phyloP scores from a whole-genome alignment of 768 basidiomycete species.

The Boletus sp. region DNA sequence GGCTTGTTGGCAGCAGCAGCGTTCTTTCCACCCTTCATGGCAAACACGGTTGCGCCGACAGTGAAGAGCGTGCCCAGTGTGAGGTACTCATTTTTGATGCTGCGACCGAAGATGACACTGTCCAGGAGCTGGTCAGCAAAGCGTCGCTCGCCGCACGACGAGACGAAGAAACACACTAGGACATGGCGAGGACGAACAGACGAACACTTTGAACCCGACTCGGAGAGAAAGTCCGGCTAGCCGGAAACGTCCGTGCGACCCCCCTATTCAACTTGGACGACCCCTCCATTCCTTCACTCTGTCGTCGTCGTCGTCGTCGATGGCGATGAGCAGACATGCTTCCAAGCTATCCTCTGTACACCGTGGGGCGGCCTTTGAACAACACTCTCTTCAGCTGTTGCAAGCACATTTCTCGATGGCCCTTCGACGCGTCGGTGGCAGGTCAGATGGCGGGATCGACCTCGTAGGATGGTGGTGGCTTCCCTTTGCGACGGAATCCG shows the following conservation, averaged over 20 bases:
- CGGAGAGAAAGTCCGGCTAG: background rate
- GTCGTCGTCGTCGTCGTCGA: background rate
- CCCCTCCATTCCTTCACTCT: slow-evolving; percentile 2
- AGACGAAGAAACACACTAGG: slow-evolving; percentile 36
- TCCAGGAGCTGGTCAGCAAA: slow-evolving; percentile 2
- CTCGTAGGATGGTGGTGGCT: slow-evolving; percentile 94
- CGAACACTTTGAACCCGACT: background rate
- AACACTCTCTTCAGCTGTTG: slow-evolving; percentile 58
- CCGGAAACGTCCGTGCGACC: slow-evolving; percentile 26
- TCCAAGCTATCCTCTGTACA: slow-evolving; percentile 49
- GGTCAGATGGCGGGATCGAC: slow-evolving; percentile 86
- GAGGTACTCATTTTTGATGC: slow-evolving; percentile 79
- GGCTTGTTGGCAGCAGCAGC: slow-evolving; percentile 37
- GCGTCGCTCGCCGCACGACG: background rate
- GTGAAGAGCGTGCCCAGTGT: slow-evolving; percentile 63
- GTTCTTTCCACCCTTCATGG: slow-evolving; percentile 56
- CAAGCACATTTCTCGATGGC: slow-evolving; percentile 74
- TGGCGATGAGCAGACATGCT: background rate
- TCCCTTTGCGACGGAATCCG: slow-evolving; percentile 33
- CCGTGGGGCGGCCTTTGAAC: slow-evolving; percentile 73
- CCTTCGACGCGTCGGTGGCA: slow-evolving; percentile 76
- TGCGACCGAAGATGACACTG: slow-evolving; percentile 76
- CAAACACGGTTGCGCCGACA: slow-evolving; percentile 51
- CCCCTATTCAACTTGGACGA: slow-evolving; percentile 2
- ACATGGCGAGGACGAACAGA: slow-evolving; percentile 34